Evolutionary conservation across 176 grass and related monocot species (phyloP).

Genomic region (Carex parvula): DNA sequence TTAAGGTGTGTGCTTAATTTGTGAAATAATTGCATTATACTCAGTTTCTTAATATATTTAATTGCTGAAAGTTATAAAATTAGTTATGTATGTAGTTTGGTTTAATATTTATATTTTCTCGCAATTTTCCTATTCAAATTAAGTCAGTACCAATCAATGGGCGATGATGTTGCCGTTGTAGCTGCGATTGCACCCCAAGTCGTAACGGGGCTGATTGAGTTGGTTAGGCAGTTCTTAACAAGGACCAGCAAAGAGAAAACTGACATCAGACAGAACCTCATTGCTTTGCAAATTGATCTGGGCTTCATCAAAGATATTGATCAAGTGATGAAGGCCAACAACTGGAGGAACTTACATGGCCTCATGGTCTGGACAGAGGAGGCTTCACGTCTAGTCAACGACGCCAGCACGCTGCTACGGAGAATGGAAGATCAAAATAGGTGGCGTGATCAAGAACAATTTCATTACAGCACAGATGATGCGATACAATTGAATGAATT

Average conservation of each 20-base stretch:
- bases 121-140: background rate
- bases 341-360: no score
- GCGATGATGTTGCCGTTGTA: background rate
- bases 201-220: background rate
- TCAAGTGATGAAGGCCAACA: background rate
- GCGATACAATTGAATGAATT: no score
- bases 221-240: background rate
- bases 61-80: no score
- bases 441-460: no score
- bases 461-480: no score
- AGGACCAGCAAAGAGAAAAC: background rate
- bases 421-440: no score
- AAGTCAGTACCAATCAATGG: background rate
- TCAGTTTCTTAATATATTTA: no score
- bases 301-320: background rate
- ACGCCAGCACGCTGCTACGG: no score
- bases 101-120: background rate
- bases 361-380: no score
- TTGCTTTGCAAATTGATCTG: background rate
- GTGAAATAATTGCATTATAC: background rate
- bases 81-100: no score
- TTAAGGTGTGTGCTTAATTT: background rate
- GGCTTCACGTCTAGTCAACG: no score
- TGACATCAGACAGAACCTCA: background rate
- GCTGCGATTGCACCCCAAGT: background rate